Evolutionary conservation across 768 basidiomycete genomes (phyloP), one percentile per base, ranked within the genome.

Genomic region (Suillus plorans): DNA sequence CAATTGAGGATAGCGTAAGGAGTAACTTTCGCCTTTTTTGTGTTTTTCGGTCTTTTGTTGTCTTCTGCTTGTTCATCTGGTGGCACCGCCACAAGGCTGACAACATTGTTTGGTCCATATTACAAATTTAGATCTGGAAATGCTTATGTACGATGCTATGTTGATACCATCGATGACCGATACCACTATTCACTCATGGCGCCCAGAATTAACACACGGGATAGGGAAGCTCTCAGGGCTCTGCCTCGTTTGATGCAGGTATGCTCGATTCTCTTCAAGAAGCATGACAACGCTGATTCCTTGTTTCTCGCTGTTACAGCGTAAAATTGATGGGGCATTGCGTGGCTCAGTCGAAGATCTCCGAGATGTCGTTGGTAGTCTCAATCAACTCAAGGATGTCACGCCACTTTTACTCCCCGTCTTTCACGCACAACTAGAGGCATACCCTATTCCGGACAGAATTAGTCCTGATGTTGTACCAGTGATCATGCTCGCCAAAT

Each of bases 81-180:
- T 31, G 31, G 31, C 31, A 31, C 31, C 31, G 31, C 31, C 31
- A 31, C 31, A 31, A 31, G 31, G 31, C 5, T 31, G 31, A 31
- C 31, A 31, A 31, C 31, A 31, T 31, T 37, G 22, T 59, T 59
- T 59, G 18, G 41, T 59, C 25, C 5, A 42, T 10, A 67, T 10
- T 66, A 14, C 50, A 69, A 75, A 50, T 78, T 61, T 66, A 67
- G 31, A 68, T 80, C 31, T 71, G 73, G 22, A 72, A 72, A 44
- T 41, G 57, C 16, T 58, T 58, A 53, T 31, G 52, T 31, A 41
- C 8, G 25, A 58, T 59, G 42, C 25, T 42, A 59, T 59, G 58
- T 41, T 59, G 25, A 31, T 41, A 41, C 39, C 39, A 58, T 25
- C 16, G 41, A 81, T 31, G 31, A 31, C 31, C 31, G 31, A 31